Evolutionary conservation across 1,284 basidiomycete genomes (phyloP).

Genomic region (Boletus smithii): DNA sequence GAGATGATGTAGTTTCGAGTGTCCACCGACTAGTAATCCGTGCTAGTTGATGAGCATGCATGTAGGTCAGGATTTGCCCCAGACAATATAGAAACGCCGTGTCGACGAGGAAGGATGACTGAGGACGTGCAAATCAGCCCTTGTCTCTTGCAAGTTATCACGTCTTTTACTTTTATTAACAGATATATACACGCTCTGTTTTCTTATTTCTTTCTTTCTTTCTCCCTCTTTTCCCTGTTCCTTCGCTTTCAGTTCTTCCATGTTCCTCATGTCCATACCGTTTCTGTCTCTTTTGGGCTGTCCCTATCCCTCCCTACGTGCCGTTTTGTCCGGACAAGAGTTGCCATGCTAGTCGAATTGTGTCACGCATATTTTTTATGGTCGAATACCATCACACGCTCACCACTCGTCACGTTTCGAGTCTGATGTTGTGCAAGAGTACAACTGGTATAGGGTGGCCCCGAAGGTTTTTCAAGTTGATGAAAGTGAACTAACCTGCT

Average conservation of each 20-base stretch:
- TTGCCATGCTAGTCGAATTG: constrained; percentile 4
- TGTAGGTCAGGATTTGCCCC: constrained; percentile 15
- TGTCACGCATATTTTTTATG: constrained; percentile 5
- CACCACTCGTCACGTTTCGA: constrained; percentile 21
- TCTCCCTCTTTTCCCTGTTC: neutral
- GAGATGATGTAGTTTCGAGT: constrained; percentile 31
- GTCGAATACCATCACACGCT: constrained; percentile 17
- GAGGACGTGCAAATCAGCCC: constrained; percentile 1
- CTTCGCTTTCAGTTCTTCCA: too few relatives aligned
- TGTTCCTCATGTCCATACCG: too few relatives aligned
- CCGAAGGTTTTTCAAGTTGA: too few relatives aligned
- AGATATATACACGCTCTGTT: neutral
- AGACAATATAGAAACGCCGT: constrained; percentile 14
- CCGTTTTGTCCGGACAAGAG: neutral
- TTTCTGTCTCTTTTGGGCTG: too few relatives aligned
- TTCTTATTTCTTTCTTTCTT: neutral
- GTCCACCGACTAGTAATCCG: too few relatives aligned
- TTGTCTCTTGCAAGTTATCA: constrained; percentile 10
- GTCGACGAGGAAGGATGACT: constrained; percentile 1
- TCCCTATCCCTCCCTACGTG: too few relatives aligned
- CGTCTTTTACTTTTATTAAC: too few relatives aligned
- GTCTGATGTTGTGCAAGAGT: too few relatives aligned
- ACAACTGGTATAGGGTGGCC: too few relatives aligned
- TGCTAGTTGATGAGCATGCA: constrained; percentile 6
- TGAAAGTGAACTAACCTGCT: too few relatives aligned